A percentile compares a stretch with the other conserved stretches of the same genome.
phyloP scores from a whole-genome alignment of 2,329 filamentous ascomycete genomes.

The Didymosphaeria variabile region DNA sequence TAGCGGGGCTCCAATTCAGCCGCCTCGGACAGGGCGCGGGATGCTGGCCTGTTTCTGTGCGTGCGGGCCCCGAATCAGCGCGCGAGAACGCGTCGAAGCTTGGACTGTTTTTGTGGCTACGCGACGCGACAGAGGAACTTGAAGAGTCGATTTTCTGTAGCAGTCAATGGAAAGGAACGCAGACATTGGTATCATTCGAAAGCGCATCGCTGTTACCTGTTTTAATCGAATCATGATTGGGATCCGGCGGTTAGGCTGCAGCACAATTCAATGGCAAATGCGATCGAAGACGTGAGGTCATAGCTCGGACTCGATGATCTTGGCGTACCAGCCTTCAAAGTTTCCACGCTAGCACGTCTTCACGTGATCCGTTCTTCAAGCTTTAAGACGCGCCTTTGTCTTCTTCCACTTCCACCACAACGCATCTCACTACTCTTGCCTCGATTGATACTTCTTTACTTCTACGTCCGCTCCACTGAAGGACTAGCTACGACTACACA shows the following conservation, averaged over 20 bases:
- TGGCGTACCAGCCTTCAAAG: conserved; percentile 21
- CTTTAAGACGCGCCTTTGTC: conserved; percentile 26
- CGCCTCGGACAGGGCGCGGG: conserved; percentile 36
- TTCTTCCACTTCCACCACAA: conserved; percentile 32
- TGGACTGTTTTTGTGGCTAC: conserved; percentile 25
- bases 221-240: not conserved
- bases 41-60: conserved; percentile 26
- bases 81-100: conserved; percentile 45
- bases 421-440: conserved; percentile 31
- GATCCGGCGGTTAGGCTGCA: conserved; percentile 1
- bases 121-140: conserved; percentile 20
- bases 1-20: conserved; percentile 33
- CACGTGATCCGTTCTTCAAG: conserved; percentile 31
- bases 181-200: conserved; percentile 30
- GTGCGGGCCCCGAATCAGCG: conserved; percentile 35
- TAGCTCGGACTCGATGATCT: conserved; percentile 22
- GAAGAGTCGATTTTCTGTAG: conserved; percentile 14
- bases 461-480: conserved; percentile 26
- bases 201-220: conserved; percentile 11
- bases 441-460: conserved; percentile 24
- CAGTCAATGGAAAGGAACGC: not conserved
- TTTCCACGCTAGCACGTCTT: not conserved
- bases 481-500: conserved; percentile 18
- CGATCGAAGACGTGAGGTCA: conserved; percentile 29
- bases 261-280: conserved; percentile 18